These are phyloP conservation scores for Dendrobium chrysotoxum DNA, from an alignment of 106 monocot species.

Conservation along the genomic window DNA sequence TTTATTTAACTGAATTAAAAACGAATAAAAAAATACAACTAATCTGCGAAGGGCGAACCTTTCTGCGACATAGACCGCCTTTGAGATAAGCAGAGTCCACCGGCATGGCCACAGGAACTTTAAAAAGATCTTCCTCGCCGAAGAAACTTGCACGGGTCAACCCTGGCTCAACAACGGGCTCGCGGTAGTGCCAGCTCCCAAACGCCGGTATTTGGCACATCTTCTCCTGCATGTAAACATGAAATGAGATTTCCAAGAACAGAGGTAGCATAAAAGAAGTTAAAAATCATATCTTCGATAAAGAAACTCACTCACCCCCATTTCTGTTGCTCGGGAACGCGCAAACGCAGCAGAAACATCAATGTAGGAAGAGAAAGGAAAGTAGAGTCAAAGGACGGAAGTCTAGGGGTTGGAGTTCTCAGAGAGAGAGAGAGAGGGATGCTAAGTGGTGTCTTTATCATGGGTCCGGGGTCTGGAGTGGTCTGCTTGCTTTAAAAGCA, in stretches of 20 bases:
- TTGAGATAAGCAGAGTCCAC: conserved; percentile 1
- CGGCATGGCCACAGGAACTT: conserved; percentile 9
- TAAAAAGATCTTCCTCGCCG: conserved; percentile 17
- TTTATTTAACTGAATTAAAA: neutral
- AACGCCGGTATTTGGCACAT: conserved; percentile 12
- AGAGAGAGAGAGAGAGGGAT: neutral
- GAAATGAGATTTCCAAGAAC: neutral
- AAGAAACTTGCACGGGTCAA: neutral
- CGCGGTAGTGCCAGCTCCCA: conserved; percentile 21
- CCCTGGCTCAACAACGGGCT: conserved; percentile 25
- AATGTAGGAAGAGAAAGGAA: neutral
- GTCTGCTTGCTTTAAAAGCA: neutral
- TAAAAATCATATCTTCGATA: neutral
- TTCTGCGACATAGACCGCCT: neutral
- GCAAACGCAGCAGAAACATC: neutral
- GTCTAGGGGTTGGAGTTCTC: neutral
- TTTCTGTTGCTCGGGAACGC: neutral
- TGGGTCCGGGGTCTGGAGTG: neutral
- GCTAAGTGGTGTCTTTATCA: neutral
- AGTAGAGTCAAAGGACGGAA: neutral
- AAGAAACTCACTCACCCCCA: conserved; percentile 4
- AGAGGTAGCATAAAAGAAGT: neutral
- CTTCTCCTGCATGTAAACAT: neutral
- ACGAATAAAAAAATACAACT: neutral
- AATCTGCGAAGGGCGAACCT: neutral